phyloP scores from a whole-genome alignment of 208 protist species.

The Acanthamoeba triangularis region DNA sequence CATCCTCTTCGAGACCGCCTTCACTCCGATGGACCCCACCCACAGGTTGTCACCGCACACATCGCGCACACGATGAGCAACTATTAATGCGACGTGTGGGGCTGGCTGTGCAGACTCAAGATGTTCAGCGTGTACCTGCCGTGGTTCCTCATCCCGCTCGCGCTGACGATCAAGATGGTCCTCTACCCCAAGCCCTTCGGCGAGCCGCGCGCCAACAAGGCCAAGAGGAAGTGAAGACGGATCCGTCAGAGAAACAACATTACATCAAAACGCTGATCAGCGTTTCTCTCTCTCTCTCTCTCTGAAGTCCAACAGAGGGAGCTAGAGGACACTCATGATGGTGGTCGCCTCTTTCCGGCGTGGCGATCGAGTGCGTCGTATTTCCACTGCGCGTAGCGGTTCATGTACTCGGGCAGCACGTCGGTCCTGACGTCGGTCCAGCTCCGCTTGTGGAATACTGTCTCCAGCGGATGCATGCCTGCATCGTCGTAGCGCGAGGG shows the following conservation, averaged over 20 bases:
- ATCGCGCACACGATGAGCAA: background rate
- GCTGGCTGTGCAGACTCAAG: background rate
- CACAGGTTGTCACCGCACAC: background rate
- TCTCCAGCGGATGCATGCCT: constrained; percentile 15
- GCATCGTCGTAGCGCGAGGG: too few species aligned
- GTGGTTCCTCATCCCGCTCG: constrained; percentile 56
- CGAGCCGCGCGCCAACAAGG: background rate
- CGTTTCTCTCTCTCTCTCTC: too few species aligned
- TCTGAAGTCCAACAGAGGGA: too few species aligned
- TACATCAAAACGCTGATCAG: too few species aligned
- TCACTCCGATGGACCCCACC: constrained; percentile 48
- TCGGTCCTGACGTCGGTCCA: background rate
- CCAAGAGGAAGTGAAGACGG: constrained; percentile 40
- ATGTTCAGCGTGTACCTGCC: constrained; percentile 63
- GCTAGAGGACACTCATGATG: too few species aligned
- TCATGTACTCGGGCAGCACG: constrained; percentile 17
- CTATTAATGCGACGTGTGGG: background rate
- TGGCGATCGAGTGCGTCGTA: background rate
- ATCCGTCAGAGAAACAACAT: too few species aligned
- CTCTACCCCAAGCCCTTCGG: constrained; percentile 60
- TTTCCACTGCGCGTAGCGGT: background rate
- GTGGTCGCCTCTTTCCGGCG: background rate
- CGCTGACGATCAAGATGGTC: constrained; percentile 53
- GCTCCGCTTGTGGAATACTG: constrained; percentile 38
- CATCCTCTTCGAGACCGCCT: constrained; percentile 62